phyloP scores from a whole-genome alignment of 2,329 filamentous ascomycete genomes.

The Arthrobotrys pseudoclavata region DNA sequence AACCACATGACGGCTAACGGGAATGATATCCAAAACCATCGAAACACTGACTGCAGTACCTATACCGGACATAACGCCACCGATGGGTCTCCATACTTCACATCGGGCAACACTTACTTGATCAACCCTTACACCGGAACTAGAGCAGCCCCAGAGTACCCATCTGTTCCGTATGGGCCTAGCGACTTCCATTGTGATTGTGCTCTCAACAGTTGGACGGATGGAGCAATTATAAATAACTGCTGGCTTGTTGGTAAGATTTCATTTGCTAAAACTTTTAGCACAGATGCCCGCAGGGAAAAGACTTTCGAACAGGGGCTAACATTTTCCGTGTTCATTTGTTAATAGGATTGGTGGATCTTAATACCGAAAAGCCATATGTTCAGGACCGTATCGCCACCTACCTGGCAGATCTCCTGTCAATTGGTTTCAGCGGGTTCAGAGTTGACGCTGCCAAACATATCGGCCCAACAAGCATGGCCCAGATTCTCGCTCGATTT shows the following conservation, averaged over 20 bases:
- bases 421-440: constrained; percentile 64
- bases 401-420: constrained; percentile 64
- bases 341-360: constrained; percentile 61
- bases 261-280: neutral
- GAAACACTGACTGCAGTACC: constrained; percentile 61
- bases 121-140: constrained; percentile 64
- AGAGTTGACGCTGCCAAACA: constrained; percentile 64
- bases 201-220: constrained; percentile 63
- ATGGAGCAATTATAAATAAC: constrained; percentile 64
- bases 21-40: constrained; percentile 64
- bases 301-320: neutral
- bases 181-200: constrained; percentile 65
- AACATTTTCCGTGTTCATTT: constrained; percentile 1
- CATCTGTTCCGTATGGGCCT: constrained; percentile 64
- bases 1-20: constrained; percentile 64
- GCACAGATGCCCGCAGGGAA: neutral
- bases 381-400: constrained; percentile 64
- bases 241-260: constrained; percentile 61
- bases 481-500: constrained; percentile 63
- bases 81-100: constrained; percentile 64
- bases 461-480: constrained; percentile 63
- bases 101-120: constrained; percentile 64
- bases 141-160: constrained; percentile 64
- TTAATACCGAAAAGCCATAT: constrained; percentile 64
- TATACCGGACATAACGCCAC: constrained; percentile 64